Base-by-base conservation (phyloP, 768 basidiomycete species). In the Mycena kentingensis region DNA sequence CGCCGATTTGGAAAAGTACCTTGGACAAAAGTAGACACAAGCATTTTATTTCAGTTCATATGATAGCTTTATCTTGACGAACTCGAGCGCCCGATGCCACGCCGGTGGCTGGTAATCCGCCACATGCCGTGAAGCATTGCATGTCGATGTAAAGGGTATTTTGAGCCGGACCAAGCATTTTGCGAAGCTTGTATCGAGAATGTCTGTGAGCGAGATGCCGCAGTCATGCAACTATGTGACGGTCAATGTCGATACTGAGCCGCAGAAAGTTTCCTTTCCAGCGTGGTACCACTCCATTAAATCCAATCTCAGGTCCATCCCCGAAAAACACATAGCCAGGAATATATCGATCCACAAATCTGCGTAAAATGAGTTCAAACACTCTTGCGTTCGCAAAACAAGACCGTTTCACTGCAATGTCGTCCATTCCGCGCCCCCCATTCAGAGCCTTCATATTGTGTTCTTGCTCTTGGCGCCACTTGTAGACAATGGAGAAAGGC, bases 271-370 rank as follows among this genome's bases (percentile, higher is more conserved):
- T 54, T 4, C 54, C 54, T 3, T 31, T 34, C 58, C 58, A 60
- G 1, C 48, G 46, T 24, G 52, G 57, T 3, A 18, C 31, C 29
- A 36, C 32, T 18, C 36, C 32, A 5, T 36, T 51, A 52, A 61
- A 63, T 2, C 61, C 62, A 39, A 47, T 35, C 2, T 46, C 57
- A 4, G 88, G 71, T 11, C 85, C 82, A 19, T 82, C 81, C 3
- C 79, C 83, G 63, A 90, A 98, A 65, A 95, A 87, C 54, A 96
- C 84, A 64, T 97, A 98, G 3, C 89, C 91, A 1, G 94, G 94
- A 60, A 98, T 93, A 68, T 97, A 97, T 4, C 95, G 84, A 67
- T 93, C 89, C 5, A 95, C 84, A 65, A 96, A 96, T 29, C 89
- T 92, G 63, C 29, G 22, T 35, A 25, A 19, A 5, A 47, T 19